Base-by-base conservation (phyloP, 306 rosid species). In the Alnus rubra region DNA sequence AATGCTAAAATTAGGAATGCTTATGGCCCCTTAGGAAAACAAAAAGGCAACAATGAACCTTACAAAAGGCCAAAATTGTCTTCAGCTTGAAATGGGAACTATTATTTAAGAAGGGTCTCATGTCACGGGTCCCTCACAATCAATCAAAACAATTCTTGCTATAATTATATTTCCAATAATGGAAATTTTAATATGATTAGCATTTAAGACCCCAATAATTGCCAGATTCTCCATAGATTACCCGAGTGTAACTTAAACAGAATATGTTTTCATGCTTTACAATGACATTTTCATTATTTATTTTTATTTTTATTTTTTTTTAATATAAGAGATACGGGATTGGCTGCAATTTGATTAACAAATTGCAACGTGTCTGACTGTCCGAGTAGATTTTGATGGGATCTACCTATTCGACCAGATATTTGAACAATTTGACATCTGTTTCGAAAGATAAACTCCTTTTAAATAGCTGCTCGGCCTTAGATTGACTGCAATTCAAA, bases 131-230 rank as follows among this genome's bases (percentile, higher is more conserved):
- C 50, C 71, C 71, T 39, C 42, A 18, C 71, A 65, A 5, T 33
- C 19, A 65, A 37, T 65, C 13, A 39, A 39, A 65, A 65, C 28
- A 16, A 3, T 7, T 31, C 2, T 39, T 63, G 39, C 15, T 12
- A n/a, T 53, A 35, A 76, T 44, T 44, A n/a, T 48, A 4, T 16
- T 81, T 54, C 69, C 55, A 4, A 48, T 58, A 37, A 28, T 7
- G 69, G n/a, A 48, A 77, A 81, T 54, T 68, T 15, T 37, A 51
- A 60, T 16, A 67, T 71, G 48, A 76, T 65, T 65, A 73, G 48
- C 86, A 84, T 77, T 83, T 50, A 89, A 81, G 18, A 63, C n/a
- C 51, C 9, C 52, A 74, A 73, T 45, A 71, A 82, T 76, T 42
- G 44, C 53, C 64, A 56, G 84, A 80, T 76, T 84, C 82, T 74